These are phyloP conservation scores for Ceratocystis ficicola DNA, from an alignment of 2,329 filamentous ascomycete genomes.

Conservation along the genomic window DNA sequence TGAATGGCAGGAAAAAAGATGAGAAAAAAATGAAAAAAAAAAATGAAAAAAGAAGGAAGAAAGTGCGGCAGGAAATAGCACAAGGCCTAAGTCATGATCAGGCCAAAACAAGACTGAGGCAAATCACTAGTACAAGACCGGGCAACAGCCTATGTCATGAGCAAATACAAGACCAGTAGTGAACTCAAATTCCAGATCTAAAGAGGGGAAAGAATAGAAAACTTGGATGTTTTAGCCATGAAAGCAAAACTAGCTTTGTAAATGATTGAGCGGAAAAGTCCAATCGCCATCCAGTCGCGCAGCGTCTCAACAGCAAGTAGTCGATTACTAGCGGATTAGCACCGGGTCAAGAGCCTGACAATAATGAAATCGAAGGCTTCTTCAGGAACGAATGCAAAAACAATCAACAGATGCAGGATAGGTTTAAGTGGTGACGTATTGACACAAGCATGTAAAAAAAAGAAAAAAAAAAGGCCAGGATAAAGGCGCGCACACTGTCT, in stretches of 20 bases:
- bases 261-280: not conserved
- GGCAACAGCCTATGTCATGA: not conserved
- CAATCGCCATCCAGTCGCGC: not conserved
- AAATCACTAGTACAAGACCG: conserved; percentile 10
- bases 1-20: not conserved
- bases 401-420: not conserved
- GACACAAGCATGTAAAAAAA: not conserved
- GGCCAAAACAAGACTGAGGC: conserved; percentile 2
- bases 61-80: not conserved
- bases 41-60: not conserved
- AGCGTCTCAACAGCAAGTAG: not conserved
- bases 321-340: not conserved
- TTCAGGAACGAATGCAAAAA: not conserved
- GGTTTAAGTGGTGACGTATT: conserved; percentile 10
- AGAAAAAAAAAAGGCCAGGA: not conserved
- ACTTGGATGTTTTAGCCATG: not conserved
- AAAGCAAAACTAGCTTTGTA: not conserved
- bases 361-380: not conserved
- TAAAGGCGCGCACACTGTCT: not conserved
- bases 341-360: conserved; percentile 5
- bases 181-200: not conserved
- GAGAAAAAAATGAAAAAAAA: not conserved
- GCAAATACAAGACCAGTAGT: not conserved
- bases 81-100: not conserved
- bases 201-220: not conserved